Conservation (phyloP, 2,329 filamentous ascomycete species). For the Ilyonectria destructans region DNA sequence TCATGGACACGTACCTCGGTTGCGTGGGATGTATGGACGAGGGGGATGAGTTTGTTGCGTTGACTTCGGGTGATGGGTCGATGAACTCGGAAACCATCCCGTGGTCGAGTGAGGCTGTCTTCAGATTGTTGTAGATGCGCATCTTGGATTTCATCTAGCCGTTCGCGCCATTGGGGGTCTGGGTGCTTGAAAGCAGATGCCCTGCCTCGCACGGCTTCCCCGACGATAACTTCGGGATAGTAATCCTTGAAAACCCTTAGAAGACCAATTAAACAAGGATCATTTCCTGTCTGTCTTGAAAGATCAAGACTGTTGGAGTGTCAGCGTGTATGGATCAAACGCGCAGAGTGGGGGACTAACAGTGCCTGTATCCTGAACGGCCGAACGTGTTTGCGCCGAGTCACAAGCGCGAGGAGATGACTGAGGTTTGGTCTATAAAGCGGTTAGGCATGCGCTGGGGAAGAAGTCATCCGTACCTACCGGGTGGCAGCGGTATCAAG, state of each 20-base stretch:
- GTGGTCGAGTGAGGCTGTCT: slow-evolving; percentile 55
- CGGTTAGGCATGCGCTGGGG: slow-evolving; percentile 39
- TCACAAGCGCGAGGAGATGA: slow-evolving; percentile 85
- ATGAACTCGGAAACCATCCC: slow-evolving; percentile 75
- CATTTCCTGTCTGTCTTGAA: slow-evolving; percentile 77
- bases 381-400: slow-evolving; percentile 85
- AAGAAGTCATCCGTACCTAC: slow-evolving; percentile 56
- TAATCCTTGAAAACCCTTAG: slow-evolving; percentile 91
- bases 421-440: slow-evolving; percentile 72
- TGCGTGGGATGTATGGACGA: slow-evolving; percentile 82
- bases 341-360: slow-evolving; percentile 58
- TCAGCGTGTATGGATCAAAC: slow-evolving; percentile 23
- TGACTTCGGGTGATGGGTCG: slow-evolving; percentile 57
- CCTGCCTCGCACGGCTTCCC: slow-evolving; percentile 74
- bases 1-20: slow-evolving; percentile 70
- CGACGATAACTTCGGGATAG: slow-evolving; percentile 90
- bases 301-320: slow-evolving; percentile 65
- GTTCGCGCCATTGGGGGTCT: slow-evolving; percentile 82
- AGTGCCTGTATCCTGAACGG: slow-evolving; percentile 87
- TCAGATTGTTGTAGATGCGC: slow-evolving; percentile 66
- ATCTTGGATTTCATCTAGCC: slow-evolving; percentile 78
- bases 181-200: slow-evolving; percentile 80
- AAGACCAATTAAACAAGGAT: slow-evolving; percentile 81
- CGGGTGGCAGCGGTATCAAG: slow-evolving; percentile 85
- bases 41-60: slow-evolving; percentile 69